These are phyloP conservation scores for Phenoliferia sp. DNA, from an alignment of 1,284 basidiomycete species.

Conservation along the genomic window DNA sequence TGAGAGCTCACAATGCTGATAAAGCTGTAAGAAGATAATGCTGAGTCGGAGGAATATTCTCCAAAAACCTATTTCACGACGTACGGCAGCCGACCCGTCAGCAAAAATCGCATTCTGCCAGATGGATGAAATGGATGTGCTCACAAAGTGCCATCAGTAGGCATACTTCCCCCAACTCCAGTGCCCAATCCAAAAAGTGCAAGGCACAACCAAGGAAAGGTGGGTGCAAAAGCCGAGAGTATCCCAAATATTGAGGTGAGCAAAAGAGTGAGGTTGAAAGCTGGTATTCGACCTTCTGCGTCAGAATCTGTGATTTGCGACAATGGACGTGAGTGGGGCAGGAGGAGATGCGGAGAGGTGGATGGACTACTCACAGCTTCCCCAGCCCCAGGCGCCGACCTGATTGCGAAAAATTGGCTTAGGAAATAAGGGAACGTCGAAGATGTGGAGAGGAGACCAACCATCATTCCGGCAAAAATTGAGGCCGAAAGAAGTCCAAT, in stretches of 20 bases:
- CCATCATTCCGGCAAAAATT: constrained; percentile 91
- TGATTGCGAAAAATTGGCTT: not conserved
- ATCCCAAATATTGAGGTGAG: constrained; percentile 86
- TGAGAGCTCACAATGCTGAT: constrained; percentile 63
- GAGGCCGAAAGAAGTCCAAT: constrained; percentile 72
- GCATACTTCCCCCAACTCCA: constrained; percentile 78
- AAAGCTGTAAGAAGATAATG: constrained; percentile 89
- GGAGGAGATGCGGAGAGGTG: not conserved
- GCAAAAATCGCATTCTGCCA: not conserved
- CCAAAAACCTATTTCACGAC: constrained; percentile 55
- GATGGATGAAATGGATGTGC: not conserved
- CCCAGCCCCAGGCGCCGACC: constrained; percentile 60
- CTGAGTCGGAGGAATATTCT: constrained; percentile 86
- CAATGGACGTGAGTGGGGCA: constrained; percentile 36
- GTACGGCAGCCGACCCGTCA: not conserved
- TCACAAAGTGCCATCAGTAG: constrained; percentile 82
- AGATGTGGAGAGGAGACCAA: too few relatives aligned
- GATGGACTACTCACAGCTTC: constrained; percentile 57
- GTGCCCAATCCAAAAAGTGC: constrained; percentile 83
- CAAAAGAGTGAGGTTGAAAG: constrained; percentile 88
- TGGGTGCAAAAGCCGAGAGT: constrained; percentile 68
- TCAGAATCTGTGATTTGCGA: constrained; percentile 54
- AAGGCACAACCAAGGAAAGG: constrained; percentile 67
- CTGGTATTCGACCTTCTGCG: constrained; percentile 64
- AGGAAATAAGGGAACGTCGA: not conserved